A percentile compares a stretch with the other conserved stretches of the same genome.
Conservation (phyloP, 768 basidiomycete species). For the Favolaschia claudopus region DNA sequence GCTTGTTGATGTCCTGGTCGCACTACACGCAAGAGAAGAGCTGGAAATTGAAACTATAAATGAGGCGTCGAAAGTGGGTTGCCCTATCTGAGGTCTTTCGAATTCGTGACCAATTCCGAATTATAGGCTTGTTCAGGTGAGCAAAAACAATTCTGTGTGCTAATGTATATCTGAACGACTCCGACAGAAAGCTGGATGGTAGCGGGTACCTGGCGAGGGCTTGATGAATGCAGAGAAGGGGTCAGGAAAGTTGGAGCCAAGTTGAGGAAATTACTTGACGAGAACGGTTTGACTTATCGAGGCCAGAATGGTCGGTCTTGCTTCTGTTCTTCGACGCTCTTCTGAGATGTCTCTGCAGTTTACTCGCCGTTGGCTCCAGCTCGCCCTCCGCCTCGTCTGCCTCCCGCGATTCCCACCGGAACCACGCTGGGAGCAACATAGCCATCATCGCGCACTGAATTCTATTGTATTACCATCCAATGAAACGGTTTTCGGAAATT, state of each 20-base stretch:
- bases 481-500: too few species aligned
- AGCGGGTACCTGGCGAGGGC: constrained; percentile 70
- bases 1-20: constrained; percentile 75
- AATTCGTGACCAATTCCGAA: too few species aligned
- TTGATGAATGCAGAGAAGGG: constrained; percentile 68
- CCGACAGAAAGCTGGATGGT: constrained; percentile 78
- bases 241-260: constrained; percentile 68
- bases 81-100: background rate
- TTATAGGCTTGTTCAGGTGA: constrained; percentile 25
- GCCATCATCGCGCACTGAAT: background rate
- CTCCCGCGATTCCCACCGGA: background rate
- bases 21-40: constrained; percentile 70
- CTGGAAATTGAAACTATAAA: constrained; percentile 81
- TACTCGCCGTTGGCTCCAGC: constrained; percentile 14
- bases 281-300: constrained; percentile 51
- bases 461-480: constrained; percentile 20
- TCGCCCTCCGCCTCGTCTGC: constrained; percentile 19
- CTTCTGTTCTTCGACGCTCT: background rate
- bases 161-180: constrained; percentile 19
- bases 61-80: constrained; percentile 57
- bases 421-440: background rate
- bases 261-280: constrained; percentile 64
- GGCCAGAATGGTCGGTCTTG: background rate
- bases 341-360: background rate
- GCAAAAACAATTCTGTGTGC: constrained; percentile 30